A percentile compares a stretch with the other conserved stretches of the same genome.
Conservation (phyloP, 1,284 basidiomycete species). For the Cystobasidium pallidum region DNA sequence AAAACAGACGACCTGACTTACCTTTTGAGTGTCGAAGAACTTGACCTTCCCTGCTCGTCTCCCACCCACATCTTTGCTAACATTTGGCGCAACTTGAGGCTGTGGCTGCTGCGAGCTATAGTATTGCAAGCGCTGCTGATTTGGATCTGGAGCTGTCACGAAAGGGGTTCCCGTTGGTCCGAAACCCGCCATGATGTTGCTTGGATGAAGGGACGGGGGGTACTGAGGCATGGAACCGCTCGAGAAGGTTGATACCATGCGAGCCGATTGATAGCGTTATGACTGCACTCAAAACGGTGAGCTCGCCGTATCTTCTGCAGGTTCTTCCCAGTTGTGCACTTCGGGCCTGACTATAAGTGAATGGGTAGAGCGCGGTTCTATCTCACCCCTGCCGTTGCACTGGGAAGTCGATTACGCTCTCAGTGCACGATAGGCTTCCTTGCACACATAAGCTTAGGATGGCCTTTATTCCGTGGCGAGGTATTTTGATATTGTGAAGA, state of each 20-base stretch:
- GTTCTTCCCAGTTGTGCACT: too few species aligned
- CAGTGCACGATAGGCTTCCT: slow-evolving; percentile 1
- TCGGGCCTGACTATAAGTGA: too few species aligned
- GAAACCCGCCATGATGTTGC: slow-evolving; percentile 34
- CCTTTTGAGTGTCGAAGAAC: slow-evolving; percentile 47
- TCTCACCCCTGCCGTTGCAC: background rate
- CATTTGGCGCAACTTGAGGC: background rate
- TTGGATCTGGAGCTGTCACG: slow-evolving; percentile 12
- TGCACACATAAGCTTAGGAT: background rate
- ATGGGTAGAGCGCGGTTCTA: background rate
- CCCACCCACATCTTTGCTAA: background rate
- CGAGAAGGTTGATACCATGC: slow-evolving; percentile 32
- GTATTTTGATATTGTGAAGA: too few species aligned
- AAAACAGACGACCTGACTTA: slow-evolving; percentile 24
- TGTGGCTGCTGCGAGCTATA: slow-evolving; percentile 29
- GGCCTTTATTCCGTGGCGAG: background rate
- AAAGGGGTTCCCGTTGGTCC: slow-evolving; percentile 16
- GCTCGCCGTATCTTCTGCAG: too few species aligned
- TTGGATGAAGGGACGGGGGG: slow-evolving; percentile 1
- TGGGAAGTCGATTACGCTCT: background rate
- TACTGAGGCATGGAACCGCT: slow-evolving; percentile 7
- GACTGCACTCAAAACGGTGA: too few species aligned
- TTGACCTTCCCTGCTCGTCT: slow-evolving; percentile 43
- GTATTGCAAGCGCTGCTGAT: slow-evolving; percentile 27
- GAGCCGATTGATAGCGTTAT: background rate